Base-by-base conservation (phyloP, 169 alveolate species). In the Perkinsus olseni region DNA sequence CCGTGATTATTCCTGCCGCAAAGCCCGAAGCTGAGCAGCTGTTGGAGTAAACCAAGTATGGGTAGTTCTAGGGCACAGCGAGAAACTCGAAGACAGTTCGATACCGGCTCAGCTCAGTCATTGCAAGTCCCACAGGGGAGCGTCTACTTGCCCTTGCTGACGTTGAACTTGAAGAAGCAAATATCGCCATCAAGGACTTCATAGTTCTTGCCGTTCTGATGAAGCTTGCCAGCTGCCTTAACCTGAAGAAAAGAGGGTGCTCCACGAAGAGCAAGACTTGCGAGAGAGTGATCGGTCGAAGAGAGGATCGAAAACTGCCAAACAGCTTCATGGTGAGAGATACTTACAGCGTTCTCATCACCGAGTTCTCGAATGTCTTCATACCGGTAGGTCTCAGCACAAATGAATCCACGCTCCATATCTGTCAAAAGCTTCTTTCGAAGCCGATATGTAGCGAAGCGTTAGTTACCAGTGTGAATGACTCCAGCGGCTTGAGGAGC, bases 351-450 rank as follows among this genome's bases (percentile, higher is more conserved):
- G 38, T 92, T 92, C 74, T 91, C 95, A n/a, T 92, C 51, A 45
- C 97, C 99, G 92, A 95, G 95, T 92, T 96, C 98, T 31, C 97
- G 97, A 82, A 98, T 94, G 93, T 98, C 99, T 1, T 95, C 95
- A 93, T 96, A 98, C 93, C 97, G 98, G 94, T 97, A 97, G 28
- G 98, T 98, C 94, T 99, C 99, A 36, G 99, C 99, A 93, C 99
- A 98, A 91, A 99, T 99, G 95, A 99, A 99, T 1, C 99, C 99
- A 92, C 99, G 96, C 95, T 99, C 99, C 96, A 99, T 98, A 95
- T 99, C 99, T 31, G 99, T 96, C 82, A 62, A 62, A 24, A 62
- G 82, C 82, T 24, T 62, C 17, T 24, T 24, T 24, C 13, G 17
- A 3, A 40, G 21, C 50, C 50, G 50, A 40, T 40, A 3, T 6